Percentiles rank a stretch among this genome's conserved stretches.
Evolutionary conservation across 306 rosid species (phyloP).

Genomic region (Castanospermum australe): DNA sequence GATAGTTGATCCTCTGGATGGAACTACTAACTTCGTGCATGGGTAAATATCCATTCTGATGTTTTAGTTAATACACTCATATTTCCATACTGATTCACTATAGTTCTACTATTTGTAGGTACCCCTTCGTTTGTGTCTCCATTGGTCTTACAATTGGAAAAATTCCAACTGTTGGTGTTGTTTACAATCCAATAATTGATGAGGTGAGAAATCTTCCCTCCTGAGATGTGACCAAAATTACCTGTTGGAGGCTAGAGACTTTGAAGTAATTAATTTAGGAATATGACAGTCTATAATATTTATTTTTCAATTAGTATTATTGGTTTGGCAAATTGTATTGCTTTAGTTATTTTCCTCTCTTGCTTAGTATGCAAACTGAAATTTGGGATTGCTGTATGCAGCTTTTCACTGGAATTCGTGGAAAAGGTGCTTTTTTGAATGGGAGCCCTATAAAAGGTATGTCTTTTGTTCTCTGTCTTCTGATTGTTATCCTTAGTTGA

Average conservation of each 20-base stretch:
- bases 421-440: conserved; percentile 78
- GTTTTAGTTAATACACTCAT: conserved; percentile 7
- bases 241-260: not conserved
- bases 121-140: conserved; percentile 84
- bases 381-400: conserved; percentile 24
- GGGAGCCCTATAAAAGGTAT: conserved; percentile 77
- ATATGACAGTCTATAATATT: not conserved
- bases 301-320: not conserved
- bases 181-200: conserved; percentile 78
- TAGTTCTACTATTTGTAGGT: conserved; percentile 40
- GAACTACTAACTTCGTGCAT: conserved; percentile 91
- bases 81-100: conserved; percentile 4
- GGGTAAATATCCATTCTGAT: conserved; percentile 48
- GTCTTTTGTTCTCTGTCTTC: conserved; percentile 5
- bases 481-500: conserved; percentile 1
- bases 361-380: not conserved
- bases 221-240: not conserved
- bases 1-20: conserved; percentile 94
- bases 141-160: conserved; percentile 77
- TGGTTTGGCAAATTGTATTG: not conserved
- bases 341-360: not conserved
- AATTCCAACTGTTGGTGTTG: conserved; percentile 83
- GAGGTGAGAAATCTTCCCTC: conserved; percentile 57
- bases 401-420: conserved; percentile 81
- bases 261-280: not conserved